These are phyloP conservation scores for Triglochin maritima DNA, from an alignment of 106 monocot genomes.

Conservation along the genomic window DNA sequence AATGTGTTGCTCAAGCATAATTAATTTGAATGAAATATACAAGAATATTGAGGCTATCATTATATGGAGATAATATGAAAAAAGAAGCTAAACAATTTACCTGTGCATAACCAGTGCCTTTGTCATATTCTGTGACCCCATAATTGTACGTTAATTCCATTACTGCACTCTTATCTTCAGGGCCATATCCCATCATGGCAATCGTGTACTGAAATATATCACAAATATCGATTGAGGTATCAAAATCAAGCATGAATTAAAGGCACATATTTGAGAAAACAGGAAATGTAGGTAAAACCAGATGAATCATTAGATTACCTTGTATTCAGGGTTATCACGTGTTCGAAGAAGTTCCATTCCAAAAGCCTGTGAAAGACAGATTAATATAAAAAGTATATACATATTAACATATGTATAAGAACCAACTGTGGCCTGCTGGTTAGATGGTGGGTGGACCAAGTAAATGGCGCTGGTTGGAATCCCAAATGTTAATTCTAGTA, in stretches of 20 bases:
- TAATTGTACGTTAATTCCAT: constrained; percentile 96
- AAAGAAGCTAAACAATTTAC: constrained; percentile 15
- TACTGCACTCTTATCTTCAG: constrained; percentile 90
- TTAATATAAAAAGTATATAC: too few species aligned
- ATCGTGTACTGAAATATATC: constrained; percentile 58
- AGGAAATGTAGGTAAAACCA: too few species aligned
- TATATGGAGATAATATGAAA: neutral
- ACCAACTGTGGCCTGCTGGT: too few species aligned
- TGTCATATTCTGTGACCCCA: constrained; percentile 74
- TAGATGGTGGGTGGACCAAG: too few species aligned
- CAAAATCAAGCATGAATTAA: neutral
- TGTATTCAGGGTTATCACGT: constrained; percentile 79
- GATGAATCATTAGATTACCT: constrained; percentile 27
- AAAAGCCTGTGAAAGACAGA: constrained; percentile 45
- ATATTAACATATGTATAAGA: too few species aligned
- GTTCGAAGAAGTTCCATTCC: constrained; percentile 94
- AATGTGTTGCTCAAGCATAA: too few species aligned
- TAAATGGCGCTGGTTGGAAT: too few species aligned
- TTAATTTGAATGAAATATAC: too few species aligned
- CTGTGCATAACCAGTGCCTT: constrained; percentile 95
- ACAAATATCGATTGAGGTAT: neutral
- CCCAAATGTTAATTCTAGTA: too few species aligned
- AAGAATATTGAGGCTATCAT: too few species aligned
- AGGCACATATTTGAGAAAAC: too few species aligned
- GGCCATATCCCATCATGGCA: constrained; percentile 99